Evolutionary conservation across 169 alveolate genomes (phyloP), one percentile per base, ranked within the genome.

Genomic region (Plasmodium inui): DNA sequence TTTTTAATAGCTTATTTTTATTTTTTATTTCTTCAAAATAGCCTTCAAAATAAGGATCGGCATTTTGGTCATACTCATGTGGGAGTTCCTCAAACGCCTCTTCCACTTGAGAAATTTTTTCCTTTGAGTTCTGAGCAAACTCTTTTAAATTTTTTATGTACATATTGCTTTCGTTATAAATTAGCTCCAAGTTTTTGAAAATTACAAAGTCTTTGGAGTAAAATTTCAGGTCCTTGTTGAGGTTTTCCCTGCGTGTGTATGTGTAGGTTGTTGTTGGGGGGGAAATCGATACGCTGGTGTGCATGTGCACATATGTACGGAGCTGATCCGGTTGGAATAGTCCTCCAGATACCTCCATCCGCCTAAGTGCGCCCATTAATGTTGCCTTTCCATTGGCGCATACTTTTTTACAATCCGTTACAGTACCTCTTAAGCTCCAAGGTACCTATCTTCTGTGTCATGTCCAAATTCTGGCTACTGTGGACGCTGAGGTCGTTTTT

Each of bases 131-230:
- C 44, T 89, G 80, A 61, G 94, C 57, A 30, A 89, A 78, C n/a
- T 19, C 72, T 89, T 72, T 78, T 50, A 89, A 79, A 89, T 79
- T 89, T 89, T 89, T 89, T 53, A 89, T 89, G 32, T 89, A 71
- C 50, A 61, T 53, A 39, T 78, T 80, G 28, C 44, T 89, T 44
- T 89, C 94, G 82, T 89, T 89, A 32, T 89, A 89, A 79, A 89
- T 89, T 9, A 89, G 72, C 34, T 89, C 90, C 72, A 89, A 80
- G 57, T 89, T 89, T 79, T 89, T 89, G 46, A 55, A 78, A 17
- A 89, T 79, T 6, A 89, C 89, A 34, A 89, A 89, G 72, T 89
- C 94, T 37, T 89, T 89, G 30, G 94, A 89, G 46, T 89, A 89
- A 79, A 89, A 89, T 46, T 89, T 89, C 46, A 88, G 34, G 76